Base-by-base conservation (phyloP, 2,329 filamentous ascomycete genomes). In the Fusarium pseudograminearum region DNA sequence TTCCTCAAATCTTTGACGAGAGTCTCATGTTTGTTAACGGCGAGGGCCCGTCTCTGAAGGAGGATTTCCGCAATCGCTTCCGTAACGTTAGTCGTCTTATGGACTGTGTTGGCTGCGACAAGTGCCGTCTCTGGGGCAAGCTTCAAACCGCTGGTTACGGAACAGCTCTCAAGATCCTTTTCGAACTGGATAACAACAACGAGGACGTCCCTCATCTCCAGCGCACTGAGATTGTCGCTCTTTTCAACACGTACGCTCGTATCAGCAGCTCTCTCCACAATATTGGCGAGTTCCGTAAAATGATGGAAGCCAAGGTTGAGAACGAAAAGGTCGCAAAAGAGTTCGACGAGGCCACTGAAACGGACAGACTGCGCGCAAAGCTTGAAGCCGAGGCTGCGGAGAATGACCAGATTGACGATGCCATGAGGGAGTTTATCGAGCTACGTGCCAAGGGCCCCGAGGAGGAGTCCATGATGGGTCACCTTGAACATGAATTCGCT, bases 71-170 rank as follows among this genome's bases (percentile, higher is more conserved):
- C 74, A 96, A 97, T 80, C 92, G 96, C 18, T 99, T 99, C 86
- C 90, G 96, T 77, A 99, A 99, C 78, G 93, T 99, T 65, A 97
- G 93, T 78, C 90, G 96, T 41, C 86, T 98, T 70, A 99, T 99
- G 96, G 96, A 99, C 80, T 99, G 96, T 73, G 95, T 98, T 22
- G 96, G 96, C 45, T 99, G 96, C 80, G 96, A 99, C 83, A 99
- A 99, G 83, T 99, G 96, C 81, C 90, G 96, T 11, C 89, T 99
- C 4, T 99, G 96, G 96, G 96, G 96, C 50, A 99, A 99, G 82
- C 83, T 99, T 38, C 96, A 99, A 82, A 97, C 94, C 1, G 92
- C 93, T 15, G 96, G 96, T 4, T 98, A 98, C 77, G 96, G 96
- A 51, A 93, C 96, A 1, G 96, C 96, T 0, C 83, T 99, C 67